Base-by-base conservation (phyloP, 139 green algal genomes). In the Medakamo hakoo region DNA sequence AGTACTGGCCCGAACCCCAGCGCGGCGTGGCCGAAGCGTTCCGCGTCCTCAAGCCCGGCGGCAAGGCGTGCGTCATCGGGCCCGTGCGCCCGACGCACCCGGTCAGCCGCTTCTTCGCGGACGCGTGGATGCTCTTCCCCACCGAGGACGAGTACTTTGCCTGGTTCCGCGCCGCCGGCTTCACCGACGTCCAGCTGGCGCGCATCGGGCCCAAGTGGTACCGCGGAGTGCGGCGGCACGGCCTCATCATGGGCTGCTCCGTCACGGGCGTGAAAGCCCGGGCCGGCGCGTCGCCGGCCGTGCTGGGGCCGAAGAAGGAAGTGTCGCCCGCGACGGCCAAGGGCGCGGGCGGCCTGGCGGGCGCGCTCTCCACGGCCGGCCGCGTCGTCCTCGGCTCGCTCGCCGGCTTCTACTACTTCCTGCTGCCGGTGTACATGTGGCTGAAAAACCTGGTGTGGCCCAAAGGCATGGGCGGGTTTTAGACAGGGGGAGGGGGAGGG, bases 101-200 rank as follows among this genome's bases (percentile, higher is more conserved):
- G 61, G 49, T 95, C 1, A 88, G 78, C 1, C 67, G 88, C 25
- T 85, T 90, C 71, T 90, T 95, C 63, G 86, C 89, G 4, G 86
- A 97, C 64, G 70, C 81, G 20, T 97, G 90, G 90, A 97, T 97
- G 90, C 80, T 97, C 0, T 97, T 97, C 78, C 90, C 90, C 55
- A 95, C 76, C 3, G 90, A 97, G 75, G 69, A 87, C 30, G 90
- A 97, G 76, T 97, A 97, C 83, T 89, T 93, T 18, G 71, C 91
- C 69, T 97, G 90, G 90, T 97, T 93, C 73, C 94, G 77, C 27
- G 86, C 84, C 63, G 89, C 85, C 16, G 90, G 90, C 0, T 97
- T 97, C 60, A 63, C 49, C 4, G 86, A 97, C 68, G 77, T 97
- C 14, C 77, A 94, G 76, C 81, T 97, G 31, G 93, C 84, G 59